Conservation (phyloP, 2,329 filamentous ascomycete genomes). For the Sporothrix schenckii region DNA sequence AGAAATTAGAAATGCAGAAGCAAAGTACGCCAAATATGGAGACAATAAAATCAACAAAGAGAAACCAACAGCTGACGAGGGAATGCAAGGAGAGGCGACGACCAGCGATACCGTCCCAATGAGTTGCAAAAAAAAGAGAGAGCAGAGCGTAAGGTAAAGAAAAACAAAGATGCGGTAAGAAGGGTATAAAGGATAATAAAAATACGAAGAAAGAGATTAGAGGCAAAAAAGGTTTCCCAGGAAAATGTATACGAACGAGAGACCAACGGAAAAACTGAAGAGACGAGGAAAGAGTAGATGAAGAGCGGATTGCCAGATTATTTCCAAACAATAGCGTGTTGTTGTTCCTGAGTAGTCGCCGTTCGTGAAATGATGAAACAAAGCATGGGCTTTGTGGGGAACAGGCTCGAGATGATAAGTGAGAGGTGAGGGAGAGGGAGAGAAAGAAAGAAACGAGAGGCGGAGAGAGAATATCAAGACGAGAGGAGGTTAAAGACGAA, state of each 20-base stretch:
- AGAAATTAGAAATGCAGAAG: conserved; percentile 10
- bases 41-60: conserved; percentile 4
- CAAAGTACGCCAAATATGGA: conserved; percentile 14
- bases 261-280: neutral
- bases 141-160: neutral
- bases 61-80: neutral
- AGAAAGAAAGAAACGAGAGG: neutral
- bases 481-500: conserved; percentile 1
- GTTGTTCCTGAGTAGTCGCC: conserved; percentile 19
- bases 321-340: conserved; percentile 31
- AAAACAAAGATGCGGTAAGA: conserved; percentile 18
- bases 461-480: conserved; percentile 11
- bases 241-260: neutral
- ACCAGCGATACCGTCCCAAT: neutral
- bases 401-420: neutral
- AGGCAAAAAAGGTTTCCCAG: neutral
- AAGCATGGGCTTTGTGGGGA: neutral
- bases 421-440: neutral
- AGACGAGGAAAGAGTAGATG: neutral
- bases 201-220: neutral
- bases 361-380: conserved; percentile 25
- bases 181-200: conserved; percentile 3
- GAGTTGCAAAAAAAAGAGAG: neutral
- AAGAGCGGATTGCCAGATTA: neutral
- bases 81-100: conserved; percentile 16